A percentile compares a stretch with the other conserved stretches of the same genome.
phyloP scores from a whole-genome alignment of 306 rosid species.

The Medicago truncatula region DNA sequence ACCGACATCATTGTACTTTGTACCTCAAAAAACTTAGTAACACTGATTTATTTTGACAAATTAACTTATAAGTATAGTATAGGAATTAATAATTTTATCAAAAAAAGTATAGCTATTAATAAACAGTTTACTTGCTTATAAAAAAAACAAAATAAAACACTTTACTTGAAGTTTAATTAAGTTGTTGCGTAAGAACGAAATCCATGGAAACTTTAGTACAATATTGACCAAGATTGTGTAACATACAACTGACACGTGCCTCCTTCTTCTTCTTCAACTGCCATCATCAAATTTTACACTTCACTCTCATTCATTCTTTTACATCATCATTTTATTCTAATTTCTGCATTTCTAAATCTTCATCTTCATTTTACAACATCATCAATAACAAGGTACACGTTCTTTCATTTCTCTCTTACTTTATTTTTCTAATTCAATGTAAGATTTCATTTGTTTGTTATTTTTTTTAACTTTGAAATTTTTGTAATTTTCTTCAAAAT shows the following conservation, averaged over 20 bases:
- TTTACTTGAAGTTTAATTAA: constrained; percentile 3
- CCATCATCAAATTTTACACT: constrained; percentile 21
- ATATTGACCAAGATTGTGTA: constrained; percentile 41
- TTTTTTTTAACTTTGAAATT: background rate
- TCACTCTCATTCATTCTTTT: constrained; percentile 37
- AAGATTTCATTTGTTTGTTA: background rate
- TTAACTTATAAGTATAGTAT: no score
- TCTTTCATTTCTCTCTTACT: constrained; percentile 19
- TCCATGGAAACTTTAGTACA: constrained; percentile 29
- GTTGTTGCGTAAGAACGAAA: constrained; percentile 17
- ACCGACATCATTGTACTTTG: no score
- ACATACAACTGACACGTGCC: constrained; percentile 48
- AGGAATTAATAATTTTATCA: no score
- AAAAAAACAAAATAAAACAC: background rate
- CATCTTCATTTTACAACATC: background rate
- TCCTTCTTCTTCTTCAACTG: constrained; percentile 25
- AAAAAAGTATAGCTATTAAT: no score
- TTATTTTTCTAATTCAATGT: background rate
- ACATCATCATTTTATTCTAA: constrained; percentile 37
- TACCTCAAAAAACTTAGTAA: no score
- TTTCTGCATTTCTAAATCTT: constrained; percentile 45
- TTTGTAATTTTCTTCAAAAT: constrained; percentile 17
- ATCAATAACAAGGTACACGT: constrained; percentile 25
- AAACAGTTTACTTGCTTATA: no score
- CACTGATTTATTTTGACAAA: no score